A percentile compares a stretch with the other conserved stretches of the same genome.
Evolutionary conservation across 192 early-diverging fungal genomes (phyloP).

Genomic region (Coemansia aciculifera): DNA sequence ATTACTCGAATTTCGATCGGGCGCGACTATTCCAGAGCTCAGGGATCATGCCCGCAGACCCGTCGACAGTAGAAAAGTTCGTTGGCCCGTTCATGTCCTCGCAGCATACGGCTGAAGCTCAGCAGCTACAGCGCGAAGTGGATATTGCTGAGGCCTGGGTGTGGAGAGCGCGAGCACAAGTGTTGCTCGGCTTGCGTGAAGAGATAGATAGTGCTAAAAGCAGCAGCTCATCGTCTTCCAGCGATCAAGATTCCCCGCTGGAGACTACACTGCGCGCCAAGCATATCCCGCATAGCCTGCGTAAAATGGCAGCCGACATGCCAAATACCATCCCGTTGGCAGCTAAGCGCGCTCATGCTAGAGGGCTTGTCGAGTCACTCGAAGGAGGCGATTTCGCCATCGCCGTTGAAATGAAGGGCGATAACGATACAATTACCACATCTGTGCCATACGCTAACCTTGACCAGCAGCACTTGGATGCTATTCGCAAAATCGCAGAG

Average conservation of each 20-base stretch:
- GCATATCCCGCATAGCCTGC: conserved; percentile 50
- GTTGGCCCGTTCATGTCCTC: conserved; percentile 45
- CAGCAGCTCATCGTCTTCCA: not conserved
- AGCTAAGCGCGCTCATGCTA: conserved; percentile 41
- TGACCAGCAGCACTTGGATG: conserved; percentile 36
- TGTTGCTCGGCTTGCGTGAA: conserved; percentile 54
- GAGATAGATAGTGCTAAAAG: conserved; percentile 40
- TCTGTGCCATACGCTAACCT: conserved; percentile 41
- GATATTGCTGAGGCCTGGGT: conserved; percentile 62
- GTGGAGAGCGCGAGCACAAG: conserved; percentile 62
- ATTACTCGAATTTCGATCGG: conserved; percentile 57
- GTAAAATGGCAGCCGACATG: conserved; percentile 56
- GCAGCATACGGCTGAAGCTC: conserved; percentile 23
- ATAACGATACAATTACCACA: conserved; percentile 8
- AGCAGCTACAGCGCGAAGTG: conserved; percentile 42
- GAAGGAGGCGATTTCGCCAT: conserved; percentile 59
- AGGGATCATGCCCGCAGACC: conserved; percentile 59
- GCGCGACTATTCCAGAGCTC: conserved; percentile 58
- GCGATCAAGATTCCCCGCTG: conserved; percentile 21
- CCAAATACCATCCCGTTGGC: conserved; percentile 56
- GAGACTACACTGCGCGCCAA: conserved; percentile 23
- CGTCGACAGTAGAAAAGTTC: conserved; percentile 57
- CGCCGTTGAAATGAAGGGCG: conserved; percentile 36
- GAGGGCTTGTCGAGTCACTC: conserved; percentile 34
- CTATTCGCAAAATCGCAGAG: conserved; percentile 57